Base-by-base conservation (phyloP, 176 grass and related monocot genomes). In the Eragrostis curvula region DNA sequence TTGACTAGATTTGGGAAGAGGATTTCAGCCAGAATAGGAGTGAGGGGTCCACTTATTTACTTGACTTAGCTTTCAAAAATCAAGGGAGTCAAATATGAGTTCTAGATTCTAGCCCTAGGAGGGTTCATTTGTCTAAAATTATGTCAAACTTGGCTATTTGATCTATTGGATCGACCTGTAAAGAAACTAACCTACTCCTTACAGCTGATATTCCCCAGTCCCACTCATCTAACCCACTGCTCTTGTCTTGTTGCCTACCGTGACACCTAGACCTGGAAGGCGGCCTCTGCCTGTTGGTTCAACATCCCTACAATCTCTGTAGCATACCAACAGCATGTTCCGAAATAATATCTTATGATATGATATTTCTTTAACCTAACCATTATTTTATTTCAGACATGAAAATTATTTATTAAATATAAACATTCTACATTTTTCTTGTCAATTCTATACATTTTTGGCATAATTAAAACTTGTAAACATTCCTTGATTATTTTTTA, bases 321-420 rank as follows among this genome's bases (percentile, higher is more conserved):
- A 50, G 45, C 17, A 32, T 12, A 73, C 43, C 43, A 7, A 45
- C 43, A 45, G 2, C 24, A 72, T 72, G 29, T 51, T 30, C 25
- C 70, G 3, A 36, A 20, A 36, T 73, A 18, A 53, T 53, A 73
- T 71, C 16, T 66, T 39, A 17, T 53, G 30, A 42, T 32, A 40
- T 42, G 15, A 15, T 59, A 8, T 36, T 67, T 79, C 70, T 85
- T 55, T 45, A n/a, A 70, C 51, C 27, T 45, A 62, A 29, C 62
- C 28, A 42, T 85, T 50, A 40, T 29, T 30, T 67, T 65, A 36
- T 74, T 57, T 71, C n/a, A 50, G 25, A 73, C 21, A 66, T 7
- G 25, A 9, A 66, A 86, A n/a, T 66, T 27, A n/a, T 12, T 58
- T 36, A 36, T 53, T 52, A 24, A 9, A 53, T 27, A 25, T 59